Evolutionary conservation across 2,329 filamentous ascomycete genomes (phyloP).

Genomic region (Claviceps purpurea): DNA sequence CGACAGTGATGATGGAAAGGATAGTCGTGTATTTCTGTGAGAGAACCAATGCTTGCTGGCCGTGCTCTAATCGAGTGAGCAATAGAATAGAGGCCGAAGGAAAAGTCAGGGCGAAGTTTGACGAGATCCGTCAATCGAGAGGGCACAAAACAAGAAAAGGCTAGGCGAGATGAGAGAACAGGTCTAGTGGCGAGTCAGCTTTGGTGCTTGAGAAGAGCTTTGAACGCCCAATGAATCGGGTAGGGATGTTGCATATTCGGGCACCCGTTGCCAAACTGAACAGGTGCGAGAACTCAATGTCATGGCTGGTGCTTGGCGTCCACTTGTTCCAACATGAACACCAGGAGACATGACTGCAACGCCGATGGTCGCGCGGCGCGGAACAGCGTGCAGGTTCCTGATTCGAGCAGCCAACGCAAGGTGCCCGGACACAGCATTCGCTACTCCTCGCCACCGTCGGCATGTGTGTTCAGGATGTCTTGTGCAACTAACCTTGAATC

Average conservation of each 20-base stretch:
- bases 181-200: neutral
- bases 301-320: neutral
- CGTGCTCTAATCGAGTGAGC: neutral
- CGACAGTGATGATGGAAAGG: neutral
- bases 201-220: neutral
- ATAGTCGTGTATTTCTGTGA: conserved; percentile 1
- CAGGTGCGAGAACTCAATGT: neutral
- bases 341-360: neutral
- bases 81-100: neutral
- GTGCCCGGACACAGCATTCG: no score
- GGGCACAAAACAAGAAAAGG: neutral
- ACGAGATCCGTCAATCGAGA: neutral
- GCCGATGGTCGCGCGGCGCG: neutral
- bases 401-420: neutral
- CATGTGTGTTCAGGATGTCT: neutral
- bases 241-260: neutral
- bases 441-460: neutral
- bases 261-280: neutral
- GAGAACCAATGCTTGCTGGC: neutral
- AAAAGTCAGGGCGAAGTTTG: neutral
- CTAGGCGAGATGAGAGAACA: neutral
- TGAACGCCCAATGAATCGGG: no score
- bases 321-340: no score
- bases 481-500: conserved; percentile 1
- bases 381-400: neutral